Evolutionary conservation across 2,329 filamentous ascomycete genomes (phyloP), one percentile per base, ranked within the genome.

Genomic region (Lasiodiplodia citricola): DNA sequence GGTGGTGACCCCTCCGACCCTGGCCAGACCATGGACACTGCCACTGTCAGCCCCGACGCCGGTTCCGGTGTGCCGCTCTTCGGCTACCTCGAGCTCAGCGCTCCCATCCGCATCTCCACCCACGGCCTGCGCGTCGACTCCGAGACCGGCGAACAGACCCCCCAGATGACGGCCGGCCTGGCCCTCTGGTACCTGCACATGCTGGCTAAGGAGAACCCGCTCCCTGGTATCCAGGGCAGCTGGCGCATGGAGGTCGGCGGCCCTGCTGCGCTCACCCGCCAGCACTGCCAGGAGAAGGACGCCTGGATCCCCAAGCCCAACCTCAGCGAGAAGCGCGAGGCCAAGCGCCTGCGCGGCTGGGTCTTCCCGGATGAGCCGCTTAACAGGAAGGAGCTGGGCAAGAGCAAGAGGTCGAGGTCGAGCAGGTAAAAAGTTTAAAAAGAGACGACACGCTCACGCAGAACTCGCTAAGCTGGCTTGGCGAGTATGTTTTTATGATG

Each of bases 131-230:
- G 52, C 58, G 28, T 51, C 38, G 71, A 77, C 67, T 72, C 76
- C 0, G 80, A 72, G 72, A 79, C 74, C 38, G 80, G 77, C 6
- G 80, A 81, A 57, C 78, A 83, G 6, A 21, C 31, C 6, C 51
- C 62, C 18, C 84, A 86, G 67, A 84, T 92, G 74, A 93, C 92
- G 0, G 91, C 91, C 14, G 88, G 89, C 70, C 84, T 94, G 8
- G 92, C 92, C 0, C 86, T 94, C 41, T 94, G 91, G 90, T 92
- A 90, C 64, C 82, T 94, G 50, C 92, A 92, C 79, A 90, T 91
- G 84, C 83, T 92, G 58, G 90, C 90, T 28, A 84, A 86, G 71
- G 87, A 90, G 75, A 86, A 89, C 71, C 83, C 85, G 2, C 81
- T 86, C 5, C 84, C 85, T 2, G 87, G 87, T 21, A 89, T 92